Conservation (phyloP, 2,329 filamentous ascomycete genomes). For the Aspergillus aculeatinus region DNA sequence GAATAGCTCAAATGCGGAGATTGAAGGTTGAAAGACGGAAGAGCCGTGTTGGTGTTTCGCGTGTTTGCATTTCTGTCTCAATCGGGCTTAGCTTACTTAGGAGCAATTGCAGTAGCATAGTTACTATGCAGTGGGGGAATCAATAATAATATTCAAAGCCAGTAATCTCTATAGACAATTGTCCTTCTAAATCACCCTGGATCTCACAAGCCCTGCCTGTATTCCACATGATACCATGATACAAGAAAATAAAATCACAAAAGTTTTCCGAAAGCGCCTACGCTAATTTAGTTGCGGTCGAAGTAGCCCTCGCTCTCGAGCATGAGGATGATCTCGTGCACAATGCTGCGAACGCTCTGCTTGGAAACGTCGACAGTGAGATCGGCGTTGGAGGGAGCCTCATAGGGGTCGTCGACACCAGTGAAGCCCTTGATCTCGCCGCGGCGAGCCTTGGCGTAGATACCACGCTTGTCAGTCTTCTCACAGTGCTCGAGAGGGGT, state of each 20-base stretch:
- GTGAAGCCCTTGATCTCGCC: conserved; percentile 99
- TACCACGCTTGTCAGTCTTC: conserved; percentile 89
- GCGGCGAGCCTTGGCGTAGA: conserved; percentile 78
- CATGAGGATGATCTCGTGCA: conserved; percentile 93
- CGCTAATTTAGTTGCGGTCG: conserved; percentile 54
- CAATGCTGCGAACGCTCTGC: conserved; percentile 85
- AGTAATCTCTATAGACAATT: conserved; percentile 22
- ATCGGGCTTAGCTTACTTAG: neutral
- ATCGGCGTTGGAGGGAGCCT: conserved; percentile 76
- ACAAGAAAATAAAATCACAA: conserved; percentile 19
- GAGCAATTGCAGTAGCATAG: conserved; percentile 7
- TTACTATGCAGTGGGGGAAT: conserved; percentile 17
- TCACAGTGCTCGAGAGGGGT: conserved; percentile 91
- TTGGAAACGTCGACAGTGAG: conserved; percentile 81
- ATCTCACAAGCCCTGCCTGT: conserved; percentile 16
- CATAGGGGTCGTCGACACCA: conserved; percentile 95
- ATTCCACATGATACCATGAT: conserved; percentile 14
- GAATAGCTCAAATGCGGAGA: neutral
- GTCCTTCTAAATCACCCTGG: conserved; percentile 12
- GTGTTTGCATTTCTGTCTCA: conserved; percentile 2
- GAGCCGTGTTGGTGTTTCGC: neutral
- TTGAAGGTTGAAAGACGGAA: neutral
- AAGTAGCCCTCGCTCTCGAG: conserved; percentile 86
- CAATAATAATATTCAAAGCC: conserved; percentile 21
- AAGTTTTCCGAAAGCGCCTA: conserved; percentile 13